Conservation (phyloP, 768 basidiomycete genomes). For the Tylopilus sp. region DNA sequence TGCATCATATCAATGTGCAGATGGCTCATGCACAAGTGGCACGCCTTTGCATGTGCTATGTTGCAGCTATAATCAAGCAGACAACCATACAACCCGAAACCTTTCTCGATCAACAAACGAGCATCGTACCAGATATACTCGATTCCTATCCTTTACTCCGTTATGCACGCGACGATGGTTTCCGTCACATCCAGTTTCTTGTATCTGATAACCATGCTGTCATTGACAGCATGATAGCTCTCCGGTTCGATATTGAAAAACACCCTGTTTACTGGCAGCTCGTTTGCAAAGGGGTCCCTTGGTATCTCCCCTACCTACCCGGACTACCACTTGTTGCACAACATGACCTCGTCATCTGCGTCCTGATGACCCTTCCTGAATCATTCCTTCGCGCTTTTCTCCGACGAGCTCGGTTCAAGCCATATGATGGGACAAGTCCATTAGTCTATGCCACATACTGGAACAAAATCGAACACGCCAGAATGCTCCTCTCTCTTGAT, state of each 20-base stretch:
- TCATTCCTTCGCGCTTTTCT: not conserved
- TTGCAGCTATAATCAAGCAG: not conserved
- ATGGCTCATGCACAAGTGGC: not conserved
- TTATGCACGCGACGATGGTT: not conserved
- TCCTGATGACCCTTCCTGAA: not conserved
- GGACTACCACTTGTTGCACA: not conserved
- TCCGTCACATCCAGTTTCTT: not conserved
- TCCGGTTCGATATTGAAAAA: not conserved
- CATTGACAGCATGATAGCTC: not conserved
- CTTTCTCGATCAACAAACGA: not conserved
- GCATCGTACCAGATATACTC: not conserved
- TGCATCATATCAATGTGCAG: not conserved
- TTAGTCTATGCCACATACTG: constrained; percentile 8
- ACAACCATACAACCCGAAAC: not conserved
- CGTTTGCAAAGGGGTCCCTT: not conserved
- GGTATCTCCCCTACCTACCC: not conserved
- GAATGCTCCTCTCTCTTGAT: not conserved
- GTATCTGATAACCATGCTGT: not conserved
- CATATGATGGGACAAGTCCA: constrained; percentile 3
- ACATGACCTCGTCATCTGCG: not conserved
- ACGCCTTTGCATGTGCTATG: constrained; percentile 1
- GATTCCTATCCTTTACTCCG: not conserved
- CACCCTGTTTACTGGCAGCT: not conserved
- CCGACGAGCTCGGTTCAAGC: not conserved
- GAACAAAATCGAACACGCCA: constrained; percentile 3